Evolutionary conservation across 1,284 basidiomycete genomes (phyloP).

Genomic region (Puccinia polysora): DNA sequence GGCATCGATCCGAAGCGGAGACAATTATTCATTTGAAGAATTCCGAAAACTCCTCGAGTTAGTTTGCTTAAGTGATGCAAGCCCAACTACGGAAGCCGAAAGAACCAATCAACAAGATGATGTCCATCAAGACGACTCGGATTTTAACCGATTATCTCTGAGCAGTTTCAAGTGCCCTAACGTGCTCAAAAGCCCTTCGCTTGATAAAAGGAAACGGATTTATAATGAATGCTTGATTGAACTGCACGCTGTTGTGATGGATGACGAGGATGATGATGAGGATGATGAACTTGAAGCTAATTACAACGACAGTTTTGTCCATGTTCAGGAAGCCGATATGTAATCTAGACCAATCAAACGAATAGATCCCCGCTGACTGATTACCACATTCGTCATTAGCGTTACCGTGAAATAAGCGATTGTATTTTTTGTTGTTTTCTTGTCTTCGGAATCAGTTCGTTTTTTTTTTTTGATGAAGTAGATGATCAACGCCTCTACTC

Average conservation of each 20-base stretch:
- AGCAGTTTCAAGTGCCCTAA: not conserved
- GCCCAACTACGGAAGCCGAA: not conserved
- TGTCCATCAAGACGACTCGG: not conserved
- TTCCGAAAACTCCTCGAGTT: slow-evolving; percentile 33
- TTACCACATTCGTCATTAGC: no score
- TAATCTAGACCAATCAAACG: no score
- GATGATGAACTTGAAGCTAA: not conserved
- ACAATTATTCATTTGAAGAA: slow-evolving; percentile 35
- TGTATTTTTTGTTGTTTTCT: no score
- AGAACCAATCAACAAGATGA: slow-evolving; percentile 6
- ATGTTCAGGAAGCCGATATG: no score
- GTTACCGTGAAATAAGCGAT: no score
- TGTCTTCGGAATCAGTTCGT: no score
- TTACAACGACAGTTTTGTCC: no score
- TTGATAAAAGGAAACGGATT: slow-evolving; percentile 38
- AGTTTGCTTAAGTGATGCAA: slow-evolving; percentile 26
- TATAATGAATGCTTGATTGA: slow-evolving; percentile 42
- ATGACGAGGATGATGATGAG: slow-evolving; percentile 41
- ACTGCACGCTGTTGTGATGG: slow-evolving; percentile 35
- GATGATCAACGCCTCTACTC: no score
- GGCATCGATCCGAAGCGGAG: slow-evolving; percentile 31
- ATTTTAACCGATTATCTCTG: slow-evolving; percentile 9
- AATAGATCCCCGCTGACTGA: no score
- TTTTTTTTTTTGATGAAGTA: no score
- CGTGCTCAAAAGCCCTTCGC: not conserved